Conservation (phyloP, 177 flowering plant genomes). For the Vitis hybrid region DNA sequence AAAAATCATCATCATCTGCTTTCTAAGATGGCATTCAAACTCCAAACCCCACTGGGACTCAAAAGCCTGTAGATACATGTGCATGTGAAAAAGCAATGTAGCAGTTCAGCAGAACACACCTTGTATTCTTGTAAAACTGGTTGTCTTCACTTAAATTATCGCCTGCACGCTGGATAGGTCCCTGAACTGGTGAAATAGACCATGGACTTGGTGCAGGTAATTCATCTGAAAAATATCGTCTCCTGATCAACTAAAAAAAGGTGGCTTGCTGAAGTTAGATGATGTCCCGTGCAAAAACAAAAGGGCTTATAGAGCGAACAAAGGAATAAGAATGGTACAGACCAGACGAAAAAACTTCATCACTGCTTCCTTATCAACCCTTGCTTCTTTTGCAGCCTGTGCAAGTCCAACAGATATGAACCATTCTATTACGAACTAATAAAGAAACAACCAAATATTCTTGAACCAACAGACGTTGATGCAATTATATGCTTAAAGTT, state of each 20-base stretch:
- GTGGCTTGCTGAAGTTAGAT: background rate
- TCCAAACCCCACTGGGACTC: background rate
- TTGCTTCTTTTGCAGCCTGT: constrained; percentile 96
- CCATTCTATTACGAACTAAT: background rate
- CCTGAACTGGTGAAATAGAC: constrained; percentile 58
- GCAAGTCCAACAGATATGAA: constrained; percentile 12
- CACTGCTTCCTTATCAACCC: constrained; percentile 92
- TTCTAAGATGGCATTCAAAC: background rate
- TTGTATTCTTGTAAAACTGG: constrained; percentile 41
- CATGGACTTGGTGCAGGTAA: constrained; percentile 61
- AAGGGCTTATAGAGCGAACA: background rate
- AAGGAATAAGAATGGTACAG: constrained; percentile 25
- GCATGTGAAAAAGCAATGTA: background rate
- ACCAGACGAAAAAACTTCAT: constrained; percentile 90
- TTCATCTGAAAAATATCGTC: constrained; percentile 92
- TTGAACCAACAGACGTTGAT: background rate
- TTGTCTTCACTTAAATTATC: constrained; percentile 65
- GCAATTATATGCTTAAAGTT: constrained; percentile 1
- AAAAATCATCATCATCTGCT: background rate
- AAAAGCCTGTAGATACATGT: background rate
- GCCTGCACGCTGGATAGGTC: constrained; percentile 38
- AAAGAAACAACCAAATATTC: background rate
- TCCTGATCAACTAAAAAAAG: constrained; percentile 73
- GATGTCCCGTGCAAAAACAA: background rate
- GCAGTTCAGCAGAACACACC: constrained; percentile 37